Conservation (phyloP, 768 basidiomycete genomes). For the Pleurotus salmoneostramineus region DNA sequence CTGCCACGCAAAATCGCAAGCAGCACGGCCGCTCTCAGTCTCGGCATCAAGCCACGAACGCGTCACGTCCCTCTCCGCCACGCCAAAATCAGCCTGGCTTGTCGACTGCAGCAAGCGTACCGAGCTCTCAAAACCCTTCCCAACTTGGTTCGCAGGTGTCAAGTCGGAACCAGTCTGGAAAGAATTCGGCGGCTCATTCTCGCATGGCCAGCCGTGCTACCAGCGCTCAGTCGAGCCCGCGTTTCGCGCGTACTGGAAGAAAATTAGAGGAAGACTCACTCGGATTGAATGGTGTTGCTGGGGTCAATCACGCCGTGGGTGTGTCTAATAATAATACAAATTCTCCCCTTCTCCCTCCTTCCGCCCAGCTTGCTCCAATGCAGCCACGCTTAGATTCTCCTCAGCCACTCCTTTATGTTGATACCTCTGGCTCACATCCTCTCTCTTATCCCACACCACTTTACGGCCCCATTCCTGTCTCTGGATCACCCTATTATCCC, state of each 20-base stretch:
- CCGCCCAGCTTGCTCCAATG: conserved; percentile 12
- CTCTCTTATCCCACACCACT: conserved; percentile 8
- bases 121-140: conserved; percentile 9
- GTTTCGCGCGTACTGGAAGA: not conserved
- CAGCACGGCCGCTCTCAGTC: conserved; percentile 16
- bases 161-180: conserved; percentile 21
- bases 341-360: conserved; percentile 12
- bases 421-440: conserved; percentile 8
- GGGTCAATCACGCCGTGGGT: not conserved
- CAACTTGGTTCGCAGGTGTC: conserved; percentile 9
- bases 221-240: conserved; percentile 3
- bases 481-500: not conserved
- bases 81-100: not conserved
- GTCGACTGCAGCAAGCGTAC: conserved; percentile 10
- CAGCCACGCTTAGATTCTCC: not conserved
- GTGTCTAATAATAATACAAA: not conserved
- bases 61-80: not conserved
- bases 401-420: conserved; percentile 7
- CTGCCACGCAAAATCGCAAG: conserved; percentile 7
- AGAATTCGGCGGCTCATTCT: conserved; percentile 13
- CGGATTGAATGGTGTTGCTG: not conserved
- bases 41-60: conserved; percentile 16
- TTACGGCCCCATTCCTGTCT: conserved; percentile 8
- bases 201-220: conserved; percentile 4
- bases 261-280: conserved; percentile 1